These are phyloP conservation scores for Chaetothyriales sp. DNA, from an alignment of 2,329 filamentous ascomycete species.

Conservation along the genomic window DNA sequence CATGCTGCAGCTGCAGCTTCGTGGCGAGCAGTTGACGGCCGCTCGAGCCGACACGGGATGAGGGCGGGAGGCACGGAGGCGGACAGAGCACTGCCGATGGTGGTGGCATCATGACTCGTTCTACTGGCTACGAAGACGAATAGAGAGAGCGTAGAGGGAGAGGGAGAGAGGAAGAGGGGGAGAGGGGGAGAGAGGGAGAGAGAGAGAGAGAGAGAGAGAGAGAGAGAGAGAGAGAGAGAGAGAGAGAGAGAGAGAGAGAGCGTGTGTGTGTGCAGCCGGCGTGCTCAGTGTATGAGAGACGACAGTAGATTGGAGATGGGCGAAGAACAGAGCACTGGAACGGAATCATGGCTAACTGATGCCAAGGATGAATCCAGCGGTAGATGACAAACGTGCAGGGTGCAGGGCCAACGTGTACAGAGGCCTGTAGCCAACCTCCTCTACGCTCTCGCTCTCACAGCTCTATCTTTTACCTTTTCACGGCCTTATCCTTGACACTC, in stretches of 20 bases:
- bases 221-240: not conserved
- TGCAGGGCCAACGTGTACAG: not conserved
- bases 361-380: no score
- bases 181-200: not conserved
- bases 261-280: no score
- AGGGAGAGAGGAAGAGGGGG: no score
- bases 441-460: no score
- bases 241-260: no score
- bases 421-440: not conserved
- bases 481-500: no score
- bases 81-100: not conserved
- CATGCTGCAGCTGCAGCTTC: constrained; percentile 40
- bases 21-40: constrained; percentile 20
- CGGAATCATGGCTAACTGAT: not conserved
- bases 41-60: not conserved
- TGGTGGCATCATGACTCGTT: not conserved
- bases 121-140: not conserved
- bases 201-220: not conserved
- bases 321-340: not conserved
- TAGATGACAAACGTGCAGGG: not conserved
- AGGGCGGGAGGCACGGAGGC: no score
- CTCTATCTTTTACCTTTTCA: no score
- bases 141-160: not conserved
- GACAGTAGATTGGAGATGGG: not conserved
- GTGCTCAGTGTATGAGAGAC: not conserved